Conservation (phyloP, 306 rosid genomes). For the Phaseolus lunatus region DNA sequence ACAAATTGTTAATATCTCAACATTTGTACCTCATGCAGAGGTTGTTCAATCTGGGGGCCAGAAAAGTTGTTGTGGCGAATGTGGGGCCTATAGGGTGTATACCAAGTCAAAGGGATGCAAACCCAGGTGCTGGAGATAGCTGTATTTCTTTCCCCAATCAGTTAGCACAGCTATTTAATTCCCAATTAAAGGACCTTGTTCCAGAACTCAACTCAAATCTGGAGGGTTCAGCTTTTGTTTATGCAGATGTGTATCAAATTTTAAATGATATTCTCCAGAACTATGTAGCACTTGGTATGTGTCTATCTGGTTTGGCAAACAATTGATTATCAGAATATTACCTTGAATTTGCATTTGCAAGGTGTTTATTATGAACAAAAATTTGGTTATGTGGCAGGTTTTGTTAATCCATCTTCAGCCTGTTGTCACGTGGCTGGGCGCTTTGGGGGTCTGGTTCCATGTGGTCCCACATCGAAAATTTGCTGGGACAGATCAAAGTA, state of each 20-base stretch:
- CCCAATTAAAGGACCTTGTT: constrained; percentile 57
- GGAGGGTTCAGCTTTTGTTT: constrained; percentile 57
- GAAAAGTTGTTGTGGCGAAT: constrained; percentile 67
- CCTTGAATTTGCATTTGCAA: background rate
- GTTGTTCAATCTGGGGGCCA: constrained; percentile 68
- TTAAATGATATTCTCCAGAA: constrained; percentile 63
- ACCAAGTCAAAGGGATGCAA: constrained; percentile 69
- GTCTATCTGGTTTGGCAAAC: background rate
- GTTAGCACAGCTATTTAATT: constrained; percentile 60
- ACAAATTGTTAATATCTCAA: background rate
- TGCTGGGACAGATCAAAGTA: constrained; percentile 65
- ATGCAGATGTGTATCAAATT: constrained; percentile 70
- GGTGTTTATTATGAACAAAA: background rate
- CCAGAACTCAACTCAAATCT: constrained; percentile 53
- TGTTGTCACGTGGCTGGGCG: constrained; percentile 69
- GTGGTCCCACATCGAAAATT: constrained; percentile 65
- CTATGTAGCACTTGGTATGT: constrained; percentile 56
- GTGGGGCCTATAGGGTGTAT: constrained; percentile 89
- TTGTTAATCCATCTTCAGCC: constrained; percentile 59
- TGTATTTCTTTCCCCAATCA: constrained; percentile 64
- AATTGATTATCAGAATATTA: background rate
- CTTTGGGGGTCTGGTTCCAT: constrained; percentile 67
- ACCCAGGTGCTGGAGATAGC: constrained; percentile 55
- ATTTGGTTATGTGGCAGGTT: constrained; percentile 49
- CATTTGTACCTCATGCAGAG: constrained; percentile 53